These are phyloP conservation scores for Diaporthe ilicicola DNA, from an alignment of 2,329 filamentous ascomycete species.

Conservation along the genomic window DNA sequence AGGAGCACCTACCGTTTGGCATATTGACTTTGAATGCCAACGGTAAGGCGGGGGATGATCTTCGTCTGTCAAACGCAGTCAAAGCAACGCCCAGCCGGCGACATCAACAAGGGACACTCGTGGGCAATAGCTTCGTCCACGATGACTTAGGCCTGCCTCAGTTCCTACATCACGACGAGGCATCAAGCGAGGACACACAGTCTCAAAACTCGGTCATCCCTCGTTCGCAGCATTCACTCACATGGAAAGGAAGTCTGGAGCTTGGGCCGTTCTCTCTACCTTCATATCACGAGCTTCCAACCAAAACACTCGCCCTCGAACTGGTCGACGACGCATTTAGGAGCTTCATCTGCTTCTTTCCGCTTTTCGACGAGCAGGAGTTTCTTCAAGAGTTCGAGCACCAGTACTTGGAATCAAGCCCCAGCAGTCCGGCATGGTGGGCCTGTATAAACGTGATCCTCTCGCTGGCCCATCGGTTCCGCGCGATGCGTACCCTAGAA, in stretches of 20 bases:
- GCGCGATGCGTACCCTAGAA: slow-evolving; percentile 14
- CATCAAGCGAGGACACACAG: too few relatives aligned
- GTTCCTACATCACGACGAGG: too few relatives aligned
- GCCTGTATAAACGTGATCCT: slow-evolving; percentile 39
- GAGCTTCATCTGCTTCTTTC: neutral
- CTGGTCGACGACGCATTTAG: neutral
- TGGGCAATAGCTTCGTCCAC: neutral
- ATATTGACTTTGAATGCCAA: neutral
- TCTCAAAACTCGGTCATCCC: too few relatives aligned
- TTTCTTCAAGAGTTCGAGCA: slow-evolving; percentile 58
- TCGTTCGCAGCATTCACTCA: neutral
- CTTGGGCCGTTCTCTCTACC: slow-evolving; percentile 16
- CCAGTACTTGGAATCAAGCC: slow-evolving; percentile 44
- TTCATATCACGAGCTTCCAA: slow-evolving; percentile 3
- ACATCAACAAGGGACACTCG: neutral
- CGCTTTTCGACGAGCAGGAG: neutral
- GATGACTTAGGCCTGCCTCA: neutral
- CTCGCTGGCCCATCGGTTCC: slow-evolving; percentile 35
- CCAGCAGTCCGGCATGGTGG: slow-evolving; percentile 37
- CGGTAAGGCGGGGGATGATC: neutral
- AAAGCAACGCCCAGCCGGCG: neutral
- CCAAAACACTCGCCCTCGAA: neutral
- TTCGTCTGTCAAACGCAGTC: too few relatives aligned
- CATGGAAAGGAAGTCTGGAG: neutral
- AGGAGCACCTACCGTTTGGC: neutral